Conservation (phyloP, 2,329 filamentous ascomycete species). For the Macrophomina tecta region DNA sequence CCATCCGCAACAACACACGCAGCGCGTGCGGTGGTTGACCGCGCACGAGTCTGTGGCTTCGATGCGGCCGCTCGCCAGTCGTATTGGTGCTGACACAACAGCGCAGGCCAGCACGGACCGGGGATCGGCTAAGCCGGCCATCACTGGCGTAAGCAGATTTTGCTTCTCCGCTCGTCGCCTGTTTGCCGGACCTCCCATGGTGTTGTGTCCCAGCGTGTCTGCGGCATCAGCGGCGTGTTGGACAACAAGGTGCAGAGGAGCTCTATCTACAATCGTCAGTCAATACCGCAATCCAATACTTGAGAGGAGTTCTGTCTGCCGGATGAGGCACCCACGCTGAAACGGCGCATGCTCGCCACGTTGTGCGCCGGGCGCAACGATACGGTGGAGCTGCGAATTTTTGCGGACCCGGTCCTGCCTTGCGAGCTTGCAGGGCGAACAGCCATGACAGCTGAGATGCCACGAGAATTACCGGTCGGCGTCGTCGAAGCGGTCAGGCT, state of each 20-base stretch:
- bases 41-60: background rate
- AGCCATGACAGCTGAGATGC: background rate
- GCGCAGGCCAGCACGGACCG: slow-evolving; percentile 10
- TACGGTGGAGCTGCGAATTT: slow-evolving; percentile 22
- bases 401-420: background rate
- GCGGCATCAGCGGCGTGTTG: background rate
- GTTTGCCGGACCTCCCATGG: slow-evolving; percentile 4
- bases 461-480: background rate
- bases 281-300: background rate
- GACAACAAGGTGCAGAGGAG: slow-evolving; percentile 6
- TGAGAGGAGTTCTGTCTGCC: background rate
- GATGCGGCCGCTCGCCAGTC: slow-evolving; percentile 12
- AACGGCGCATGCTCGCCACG: slow-evolving; percentile 10
- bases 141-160: slow-evolving; percentile 7
- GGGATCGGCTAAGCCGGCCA: slow-evolving; percentile 3
- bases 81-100: slow-evolving; percentile 15
- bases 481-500: background rate
- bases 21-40: background rate
- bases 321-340: background rate
- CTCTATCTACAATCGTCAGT: background rate
- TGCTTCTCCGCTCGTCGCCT: slow-evolving; percentile 12
- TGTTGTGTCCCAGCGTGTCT: background rate
- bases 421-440: background rate
- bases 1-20: background rate
- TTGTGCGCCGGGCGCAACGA: background rate